phyloP scores from a whole-genome alignment of 2,329 filamentous ascomycete species.

The Ophiostoma sp. region DNA sequence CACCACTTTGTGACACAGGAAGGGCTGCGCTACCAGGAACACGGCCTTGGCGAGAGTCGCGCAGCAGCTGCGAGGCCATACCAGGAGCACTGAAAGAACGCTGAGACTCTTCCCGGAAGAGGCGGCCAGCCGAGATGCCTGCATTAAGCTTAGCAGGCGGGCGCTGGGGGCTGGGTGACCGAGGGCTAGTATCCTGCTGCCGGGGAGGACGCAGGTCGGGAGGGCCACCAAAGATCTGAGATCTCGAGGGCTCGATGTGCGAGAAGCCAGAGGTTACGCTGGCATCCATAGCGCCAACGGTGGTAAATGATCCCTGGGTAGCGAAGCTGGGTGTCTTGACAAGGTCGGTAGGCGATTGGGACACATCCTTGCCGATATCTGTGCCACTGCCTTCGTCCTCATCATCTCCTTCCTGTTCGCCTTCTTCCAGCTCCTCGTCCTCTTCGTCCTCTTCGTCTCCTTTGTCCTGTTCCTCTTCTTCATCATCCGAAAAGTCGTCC shows the following conservation, averaged over 20 bases:
- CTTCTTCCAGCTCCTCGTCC: conserved; percentile 39
- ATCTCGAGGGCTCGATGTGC: conserved; percentile 40
- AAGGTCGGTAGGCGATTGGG: conserved; percentile 41
- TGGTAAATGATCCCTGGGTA: conserved; percentile 52
- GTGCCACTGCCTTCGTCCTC: conserved; percentile 58
- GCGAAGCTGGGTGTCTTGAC: conserved; percentile 48
- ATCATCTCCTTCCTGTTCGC: conserved; percentile 38
- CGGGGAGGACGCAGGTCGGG: conserved; percentile 52
- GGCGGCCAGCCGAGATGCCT: conserved; percentile 34
- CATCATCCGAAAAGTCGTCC: conserved; percentile 29
- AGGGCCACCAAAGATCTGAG: conserved; percentile 51
- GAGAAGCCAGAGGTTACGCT: conserved; percentile 45
- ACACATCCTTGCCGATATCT: conserved; percentile 59
- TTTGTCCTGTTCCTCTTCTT: conserved; percentile 30
- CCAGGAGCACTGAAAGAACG: conserved; percentile 58
- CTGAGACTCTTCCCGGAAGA: conserved; percentile 46
- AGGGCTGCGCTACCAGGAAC: conserved; percentile 27
- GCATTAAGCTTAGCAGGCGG: conserved; percentile 20
- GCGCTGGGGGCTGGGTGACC: conserved; percentile 65
- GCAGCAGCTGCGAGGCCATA: conserved; percentile 50
- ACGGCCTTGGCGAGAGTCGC: conserved; percentile 33
- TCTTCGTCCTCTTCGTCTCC: conserved; percentile 40
- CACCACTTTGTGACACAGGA: conserved; percentile 22
- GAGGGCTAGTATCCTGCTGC: conserved; percentile 51
- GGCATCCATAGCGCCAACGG: conserved; percentile 39